A percentile compares a stretch with the other conserved stretches of the same genome.
phyloP scores from a whole-genome alignment of 106 monocot genomes.

The Hemerocallis citrina region DNA sequence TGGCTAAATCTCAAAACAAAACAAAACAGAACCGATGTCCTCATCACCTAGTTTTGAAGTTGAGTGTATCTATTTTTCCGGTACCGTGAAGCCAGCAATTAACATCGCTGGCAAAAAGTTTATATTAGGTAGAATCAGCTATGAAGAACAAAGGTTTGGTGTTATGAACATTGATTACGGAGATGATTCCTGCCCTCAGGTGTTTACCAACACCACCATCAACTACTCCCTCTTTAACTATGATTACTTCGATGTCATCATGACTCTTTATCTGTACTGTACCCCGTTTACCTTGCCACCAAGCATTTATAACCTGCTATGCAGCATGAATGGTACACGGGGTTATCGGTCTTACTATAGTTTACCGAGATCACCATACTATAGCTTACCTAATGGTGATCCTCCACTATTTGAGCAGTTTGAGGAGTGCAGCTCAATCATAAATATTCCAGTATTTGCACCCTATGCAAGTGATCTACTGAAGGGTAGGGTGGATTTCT shows the following conservation, averaged over 20 bases:
- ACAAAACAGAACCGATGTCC: too few relatives aligned
- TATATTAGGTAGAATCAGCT: neutral
- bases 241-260: neutral
- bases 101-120: neutral
- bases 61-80: neutral
- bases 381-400: neutral
- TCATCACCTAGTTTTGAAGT: neutral
- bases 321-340: neutral
- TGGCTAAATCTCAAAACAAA: too few relatives aligned
- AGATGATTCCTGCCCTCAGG: neutral
- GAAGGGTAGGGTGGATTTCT: neutral
- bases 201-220: neutral
- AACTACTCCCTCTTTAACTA: neutral
- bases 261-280: neutral
- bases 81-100: neutral
- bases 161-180: neutral
- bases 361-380: neutral
- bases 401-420: neutral
- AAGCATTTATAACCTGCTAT: neutral
- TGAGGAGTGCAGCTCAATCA: neutral
- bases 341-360: neutral
- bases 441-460: neutral
- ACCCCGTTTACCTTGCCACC: neutral
- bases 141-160: neutral
- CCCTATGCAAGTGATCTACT: neutral